Percentiles rank a stretch among this genome's conserved stretches.
Conservation (phyloP, 108 stramenopile species). For the Mediolabrus comicus region DNA sequence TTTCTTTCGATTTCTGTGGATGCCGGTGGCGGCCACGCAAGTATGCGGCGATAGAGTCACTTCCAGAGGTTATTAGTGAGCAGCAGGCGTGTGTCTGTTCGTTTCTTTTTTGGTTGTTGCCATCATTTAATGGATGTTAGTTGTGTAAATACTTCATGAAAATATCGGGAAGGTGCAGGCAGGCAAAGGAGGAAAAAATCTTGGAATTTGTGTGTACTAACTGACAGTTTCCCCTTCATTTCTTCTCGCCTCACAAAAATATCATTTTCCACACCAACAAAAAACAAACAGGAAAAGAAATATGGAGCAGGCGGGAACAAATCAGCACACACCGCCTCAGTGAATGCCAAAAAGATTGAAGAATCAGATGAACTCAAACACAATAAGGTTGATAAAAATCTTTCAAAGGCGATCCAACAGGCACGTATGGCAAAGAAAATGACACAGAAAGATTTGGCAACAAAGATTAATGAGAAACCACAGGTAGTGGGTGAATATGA, state of each 20-base stretch:
- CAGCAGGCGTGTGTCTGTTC: too few species aligned
- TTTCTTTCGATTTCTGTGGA: not conserved
- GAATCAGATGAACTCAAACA: conserved; percentile 92
- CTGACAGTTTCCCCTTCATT: not conserved
- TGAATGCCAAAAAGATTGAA: conserved; percentile 90
- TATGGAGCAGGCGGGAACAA: conserved; percentile 86
- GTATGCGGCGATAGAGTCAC: too few species aligned
- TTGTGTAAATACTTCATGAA: too few species aligned
- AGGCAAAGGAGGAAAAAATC: too few species aligned
- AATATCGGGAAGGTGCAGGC: too few species aligned
- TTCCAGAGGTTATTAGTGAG: too few species aligned
- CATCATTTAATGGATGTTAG: too few species aligned
- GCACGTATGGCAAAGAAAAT: conserved; percentile 96
- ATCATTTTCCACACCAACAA: too few species aligned
- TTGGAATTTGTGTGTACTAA: not conserved
- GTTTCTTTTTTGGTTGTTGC: too few species aligned
- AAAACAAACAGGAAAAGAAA: conserved; percentile 20
- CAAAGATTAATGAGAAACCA: conserved; percentile 95
- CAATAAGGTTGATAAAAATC: conserved; percentile 83
- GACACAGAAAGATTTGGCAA: conserved; percentile 96
- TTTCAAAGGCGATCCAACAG: conserved; percentile 93
- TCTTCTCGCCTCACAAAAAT: conserved; percentile 6
- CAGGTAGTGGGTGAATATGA: conserved; percentile 98
- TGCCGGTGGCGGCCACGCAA: not conserved
- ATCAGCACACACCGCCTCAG: conserved; percentile 75